Evolutionary conservation across 2,329 filamentous ascomycete genomes (phyloP).

Genomic region (Pestalotiopsis sp.): DNA sequence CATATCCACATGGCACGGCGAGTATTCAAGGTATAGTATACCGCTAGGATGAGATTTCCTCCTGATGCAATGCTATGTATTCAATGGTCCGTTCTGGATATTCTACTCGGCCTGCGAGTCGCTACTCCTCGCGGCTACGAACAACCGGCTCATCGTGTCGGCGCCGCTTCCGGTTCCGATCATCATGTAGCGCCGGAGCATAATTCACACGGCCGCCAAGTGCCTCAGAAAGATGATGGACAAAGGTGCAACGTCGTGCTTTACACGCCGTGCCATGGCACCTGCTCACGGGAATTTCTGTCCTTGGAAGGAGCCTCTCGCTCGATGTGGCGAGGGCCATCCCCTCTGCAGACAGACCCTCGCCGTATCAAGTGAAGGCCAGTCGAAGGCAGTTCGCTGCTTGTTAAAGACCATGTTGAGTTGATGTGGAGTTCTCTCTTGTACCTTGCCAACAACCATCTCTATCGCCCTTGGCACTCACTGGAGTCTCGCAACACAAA

Average conservation of each 20-base stretch:
- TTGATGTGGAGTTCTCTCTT: too few species aligned
- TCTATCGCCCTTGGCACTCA: neutral
- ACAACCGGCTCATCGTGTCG: neutral
- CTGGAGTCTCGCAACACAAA: neutral
- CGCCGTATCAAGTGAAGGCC: too few species aligned
- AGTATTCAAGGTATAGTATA: too few species aligned
- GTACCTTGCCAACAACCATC: too few species aligned
- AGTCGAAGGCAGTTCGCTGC: too few species aligned
- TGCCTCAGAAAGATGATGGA: neutral
- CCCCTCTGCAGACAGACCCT: too few species aligned
- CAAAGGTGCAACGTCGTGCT: neutral
- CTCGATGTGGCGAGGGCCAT: too few species aligned
- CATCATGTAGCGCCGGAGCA: neutral
- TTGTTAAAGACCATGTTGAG: too few species aligned
- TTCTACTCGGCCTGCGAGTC: neutral
- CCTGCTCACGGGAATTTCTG: neutral
- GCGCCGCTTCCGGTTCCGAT: neutral
- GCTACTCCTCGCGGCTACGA: neutral
- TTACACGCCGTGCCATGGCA: neutral
- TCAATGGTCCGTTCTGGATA: neutral
- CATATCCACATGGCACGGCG: too few species aligned
- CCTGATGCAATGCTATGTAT: too few species aligned
- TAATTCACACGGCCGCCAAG: neutral
- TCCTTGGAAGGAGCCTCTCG: too few species aligned
- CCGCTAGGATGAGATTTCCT: too few species aligned